Evolutionary conservation across 495 filamentous ascomycete genomes (phyloP).

Genomic region (Podospora appendiculata): DNA sequence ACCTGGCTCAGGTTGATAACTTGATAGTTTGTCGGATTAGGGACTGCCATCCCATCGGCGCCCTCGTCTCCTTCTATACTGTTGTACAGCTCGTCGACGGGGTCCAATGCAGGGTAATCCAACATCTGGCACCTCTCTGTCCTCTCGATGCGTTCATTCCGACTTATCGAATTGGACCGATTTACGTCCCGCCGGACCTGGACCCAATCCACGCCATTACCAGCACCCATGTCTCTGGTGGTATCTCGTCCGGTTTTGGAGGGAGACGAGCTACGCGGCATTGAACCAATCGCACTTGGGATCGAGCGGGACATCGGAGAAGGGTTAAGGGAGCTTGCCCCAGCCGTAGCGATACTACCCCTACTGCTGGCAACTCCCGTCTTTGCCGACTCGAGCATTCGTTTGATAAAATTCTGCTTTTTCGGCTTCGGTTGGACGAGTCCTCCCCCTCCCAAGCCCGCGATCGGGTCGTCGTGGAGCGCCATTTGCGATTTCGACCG

Average conservation of each 20-base stretch:
- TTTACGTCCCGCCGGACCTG: slow-evolving; percentile 94
- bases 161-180: slow-evolving; percentile 83
- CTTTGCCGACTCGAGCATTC: slow-evolving; percentile 89
- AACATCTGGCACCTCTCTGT: slow-evolving; percentile 93
- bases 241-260: slow-evolving; percentile 40
- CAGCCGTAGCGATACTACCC: slow-evolving; percentile 68
- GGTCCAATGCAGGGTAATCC: slow-evolving; percentile 78
- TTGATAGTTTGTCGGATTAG: slow-evolving; percentile 76
- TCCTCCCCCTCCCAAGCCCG: slow-evolving; percentile 46
- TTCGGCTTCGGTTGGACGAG: slow-evolving; percentile 81
- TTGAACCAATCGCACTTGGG: neutral
- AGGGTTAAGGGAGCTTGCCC: slow-evolving; percentile 31
- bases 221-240: slow-evolving; percentile 60
- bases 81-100: slow-evolving; percentile 80
- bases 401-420: slow-evolving; percentile 93
- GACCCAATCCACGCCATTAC: slow-evolving; percentile 75
- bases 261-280: slow-evolving; percentile 29
- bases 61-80: slow-evolving; percentile 87
- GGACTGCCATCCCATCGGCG: slow-evolving; percentile 72
- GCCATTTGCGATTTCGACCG: slow-evolving; percentile 41
- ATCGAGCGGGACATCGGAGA: slow-evolving; percentile 19
- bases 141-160: slow-evolving; percentile 77
- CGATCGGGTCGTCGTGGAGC: slow-evolving; percentile 40
- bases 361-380: slow-evolving; percentile 85
- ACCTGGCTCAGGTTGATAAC: slow-evolving; percentile 74